A percentile compares a stretch with the other conserved stretches of the same genome.
These are phyloP conservation scores for Sphaerosporella brunnea DNA, from an alignment of 495 filamentous ascomycete species.

Conservation along the genomic window DNA sequence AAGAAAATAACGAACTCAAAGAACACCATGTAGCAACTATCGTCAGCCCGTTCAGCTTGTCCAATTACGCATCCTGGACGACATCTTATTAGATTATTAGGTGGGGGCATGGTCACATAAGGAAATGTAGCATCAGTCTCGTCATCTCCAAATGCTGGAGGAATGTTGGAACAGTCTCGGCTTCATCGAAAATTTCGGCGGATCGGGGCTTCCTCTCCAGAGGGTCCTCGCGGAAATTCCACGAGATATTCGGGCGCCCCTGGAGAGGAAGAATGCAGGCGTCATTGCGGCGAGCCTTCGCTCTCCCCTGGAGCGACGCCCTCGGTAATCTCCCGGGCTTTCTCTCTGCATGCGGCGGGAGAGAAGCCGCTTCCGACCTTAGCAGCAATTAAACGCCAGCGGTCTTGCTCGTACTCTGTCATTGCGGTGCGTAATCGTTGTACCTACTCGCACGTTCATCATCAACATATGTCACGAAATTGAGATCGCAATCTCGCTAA, in stretches of 20 bases:
- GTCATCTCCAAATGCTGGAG: not conserved
- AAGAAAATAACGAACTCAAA: not conserved
- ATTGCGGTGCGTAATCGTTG: conserved; percentile 60
- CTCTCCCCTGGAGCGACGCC: not conserved
- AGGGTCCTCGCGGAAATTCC: not conserved
- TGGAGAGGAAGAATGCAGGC: no score
- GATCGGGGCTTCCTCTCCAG: not conserved
- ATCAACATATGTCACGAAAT: not conserved
- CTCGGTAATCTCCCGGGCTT: conserved; percentile 41
- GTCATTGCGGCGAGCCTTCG: not conserved
- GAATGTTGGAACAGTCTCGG: not conserved
- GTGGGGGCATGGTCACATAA: no score
- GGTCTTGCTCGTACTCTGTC: conserved; percentile 75
- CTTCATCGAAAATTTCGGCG: not conserved
- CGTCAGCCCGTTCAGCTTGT: not conserved
- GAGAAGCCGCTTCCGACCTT: conserved; percentile 78
- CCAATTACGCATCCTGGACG: not conserved
- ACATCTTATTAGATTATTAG: not conserved
- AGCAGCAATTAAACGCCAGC: conserved; percentile 70
- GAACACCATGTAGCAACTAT: not conserved
- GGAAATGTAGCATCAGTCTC: no score
- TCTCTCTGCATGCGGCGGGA: conserved; percentile 65
- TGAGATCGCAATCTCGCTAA: not conserved
- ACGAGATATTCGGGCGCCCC: no score
- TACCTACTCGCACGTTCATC: conserved; percentile 34